Evolutionary conservation across 2,329 filamentous ascomycete species (phyloP).

Genomic region (Zasmidium citrigriseum): DNA sequence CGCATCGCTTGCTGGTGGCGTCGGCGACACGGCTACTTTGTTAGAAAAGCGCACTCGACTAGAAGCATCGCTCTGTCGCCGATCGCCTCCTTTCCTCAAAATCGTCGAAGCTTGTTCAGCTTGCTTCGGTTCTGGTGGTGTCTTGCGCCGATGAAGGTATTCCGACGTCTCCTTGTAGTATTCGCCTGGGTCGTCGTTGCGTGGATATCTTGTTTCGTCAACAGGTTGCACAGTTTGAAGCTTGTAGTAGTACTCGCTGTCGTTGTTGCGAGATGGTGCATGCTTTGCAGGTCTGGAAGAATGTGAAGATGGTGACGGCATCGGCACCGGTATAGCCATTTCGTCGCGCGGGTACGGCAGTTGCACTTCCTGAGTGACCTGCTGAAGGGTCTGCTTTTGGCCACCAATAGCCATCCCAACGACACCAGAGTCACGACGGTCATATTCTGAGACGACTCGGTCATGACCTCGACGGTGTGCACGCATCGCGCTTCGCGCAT

Average conservation of each 20-base stretch:
- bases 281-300: slow-evolving; percentile 2
- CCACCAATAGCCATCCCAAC: background rate
- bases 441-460: background rate
- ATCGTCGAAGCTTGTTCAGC: background rate
- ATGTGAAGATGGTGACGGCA: slow-evolving; percentile 15
- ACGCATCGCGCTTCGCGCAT: background rate
- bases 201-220: background rate
- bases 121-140: background rate
- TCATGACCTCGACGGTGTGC: background rate
- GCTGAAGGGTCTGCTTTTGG: background rate
- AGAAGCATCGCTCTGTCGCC: slow-evolving; percentile 19
- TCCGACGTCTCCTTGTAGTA: slow-evolving; percentile 13
- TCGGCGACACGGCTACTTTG: slow-evolving; percentile 36
- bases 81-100: background rate
- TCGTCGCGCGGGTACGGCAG: slow-evolving; percentile 11
- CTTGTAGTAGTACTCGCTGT: slow-evolving; percentile 18
- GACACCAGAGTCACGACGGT: background rate
- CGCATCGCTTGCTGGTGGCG: slow-evolving; percentile 33
- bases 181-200: background rate
- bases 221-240: slow-evolving; percentile 10
- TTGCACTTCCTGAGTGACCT: background rate
- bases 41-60: slow-evolving; percentile 33
- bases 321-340: background rate
- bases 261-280: background rate
- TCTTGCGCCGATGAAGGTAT: slow-evolving; percentile 9